These are phyloP conservation scores for Ceriops zippeliana DNA, from an alignment of 345 rosid species.

Conservation along the genomic window DNA sequence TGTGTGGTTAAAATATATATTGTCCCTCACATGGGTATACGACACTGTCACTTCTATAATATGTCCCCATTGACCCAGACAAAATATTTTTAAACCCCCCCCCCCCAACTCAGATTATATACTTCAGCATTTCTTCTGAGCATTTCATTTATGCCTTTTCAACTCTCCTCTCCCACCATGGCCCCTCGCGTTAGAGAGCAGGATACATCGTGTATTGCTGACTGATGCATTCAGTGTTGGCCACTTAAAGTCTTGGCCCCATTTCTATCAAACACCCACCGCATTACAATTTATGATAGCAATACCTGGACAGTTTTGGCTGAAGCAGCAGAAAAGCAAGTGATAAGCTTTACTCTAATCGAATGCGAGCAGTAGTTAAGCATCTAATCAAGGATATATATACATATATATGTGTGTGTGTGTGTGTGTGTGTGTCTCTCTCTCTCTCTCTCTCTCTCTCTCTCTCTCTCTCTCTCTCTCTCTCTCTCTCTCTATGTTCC, in stretches of 20 bases:
- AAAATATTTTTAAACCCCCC: neutral
- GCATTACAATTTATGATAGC: neutral
- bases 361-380: neutral
- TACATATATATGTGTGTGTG: too few species aligned
- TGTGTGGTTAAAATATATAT: neutral
- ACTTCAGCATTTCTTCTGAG: neutral
- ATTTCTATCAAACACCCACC: conserved; percentile 1
- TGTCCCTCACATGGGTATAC: neutral
- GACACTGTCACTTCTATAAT: neutral
- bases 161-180: too few species aligned
- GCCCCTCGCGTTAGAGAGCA: too few species aligned
- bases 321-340: neutral
- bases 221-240: neutral
- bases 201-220: too few species aligned
- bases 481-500: neutral
- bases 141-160: too few species aligned
- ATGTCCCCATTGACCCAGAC: conserved; percentile 16
- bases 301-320: neutral
- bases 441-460: too few species aligned
- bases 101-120: neutral
- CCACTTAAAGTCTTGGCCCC: neutral
- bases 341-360: neutral
- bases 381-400: neutral
- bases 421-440: too few species aligned
- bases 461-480: too few species aligned